phyloP scores from a whole-genome alignment of 345 rosid species.

The Salix exigua region DNA sequence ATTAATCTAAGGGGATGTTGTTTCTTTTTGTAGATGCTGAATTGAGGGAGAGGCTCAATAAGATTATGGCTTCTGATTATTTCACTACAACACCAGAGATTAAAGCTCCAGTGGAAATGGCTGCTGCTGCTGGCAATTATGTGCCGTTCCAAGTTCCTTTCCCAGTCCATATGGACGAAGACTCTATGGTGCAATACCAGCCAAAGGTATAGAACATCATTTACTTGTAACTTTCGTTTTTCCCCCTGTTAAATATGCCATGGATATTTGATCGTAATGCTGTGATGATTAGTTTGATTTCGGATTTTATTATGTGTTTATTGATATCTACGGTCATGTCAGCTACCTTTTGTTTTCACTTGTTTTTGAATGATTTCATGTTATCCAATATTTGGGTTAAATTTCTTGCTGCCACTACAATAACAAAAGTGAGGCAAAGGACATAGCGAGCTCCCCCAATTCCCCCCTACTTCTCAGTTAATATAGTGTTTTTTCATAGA shows the following conservation, averaged over 20 bases:
- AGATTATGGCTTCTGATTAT: conserved; percentile 85
- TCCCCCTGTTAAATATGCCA: not conserved
- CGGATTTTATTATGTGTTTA: not conserved
- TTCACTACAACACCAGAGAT: conserved; percentile 79
- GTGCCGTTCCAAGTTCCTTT: conserved; percentile 56
- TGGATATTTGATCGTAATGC: not conserved
- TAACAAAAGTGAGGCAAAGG: not conserved
- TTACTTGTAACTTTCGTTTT: not conserved
- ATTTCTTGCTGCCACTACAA: not conserved
- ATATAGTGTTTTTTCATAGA: not conserved
- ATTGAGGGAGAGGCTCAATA: conserved; percentile 66
- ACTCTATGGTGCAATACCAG: conserved; percentile 33
- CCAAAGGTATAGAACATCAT: conserved; percentile 16
- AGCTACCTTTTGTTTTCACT: not conserved
- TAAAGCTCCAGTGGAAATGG: conserved; percentile 77
- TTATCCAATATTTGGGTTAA: not conserved
- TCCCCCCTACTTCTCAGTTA: not conserved
- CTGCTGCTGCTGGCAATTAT: conserved; percentile 52
- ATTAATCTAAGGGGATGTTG: not conserved
- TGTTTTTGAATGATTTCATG: not conserved
- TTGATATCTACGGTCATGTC: not conserved
- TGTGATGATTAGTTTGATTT: not conserved
- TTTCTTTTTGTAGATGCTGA: conserved; percentile 53
- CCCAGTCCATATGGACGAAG: conserved; percentile 41
- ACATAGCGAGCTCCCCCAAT: not conserved